A percentile compares a stretch with the other conserved stretches of the same genome.
Conservation (phyloP, 1,139 yeast genomes). For the Yamadazyma mexicana region DNA sequence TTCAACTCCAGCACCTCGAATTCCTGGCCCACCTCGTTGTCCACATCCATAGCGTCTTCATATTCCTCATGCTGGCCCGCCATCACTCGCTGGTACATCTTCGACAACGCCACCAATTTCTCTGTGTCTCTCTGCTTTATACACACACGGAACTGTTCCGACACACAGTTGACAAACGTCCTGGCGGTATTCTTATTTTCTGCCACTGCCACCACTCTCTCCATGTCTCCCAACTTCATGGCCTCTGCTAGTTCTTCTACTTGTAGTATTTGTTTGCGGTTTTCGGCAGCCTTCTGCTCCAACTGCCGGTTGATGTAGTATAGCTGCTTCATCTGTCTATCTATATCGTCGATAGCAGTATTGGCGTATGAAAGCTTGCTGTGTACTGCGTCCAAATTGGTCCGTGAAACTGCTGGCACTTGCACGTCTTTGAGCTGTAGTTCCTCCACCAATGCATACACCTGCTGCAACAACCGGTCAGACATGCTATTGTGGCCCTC, state of each 20-base stretch:
- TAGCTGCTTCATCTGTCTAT: conserved; percentile 19
- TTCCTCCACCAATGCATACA: conserved; percentile 28
- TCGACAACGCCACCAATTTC: conserved; percentile 2
- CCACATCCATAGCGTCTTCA: conserved; percentile 2
- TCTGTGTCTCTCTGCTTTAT: conserved; percentile 6
- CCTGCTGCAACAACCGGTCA: conserved; percentile 12
- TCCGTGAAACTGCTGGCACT: conserved; percentile 30
- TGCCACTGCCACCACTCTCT: conserved; percentile 5
- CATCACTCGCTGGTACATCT: conserved; percentile 6
- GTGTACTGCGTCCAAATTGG: conserved; percentile 12
- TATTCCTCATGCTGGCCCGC: conserved; percentile 1
- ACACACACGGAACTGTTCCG: conserved; percentile 5
- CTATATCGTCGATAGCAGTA: conserved; percentile 18
- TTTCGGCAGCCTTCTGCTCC: conserved; percentile 2
- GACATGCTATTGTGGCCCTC: neutral
- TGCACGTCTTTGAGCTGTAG: conserved; percentile 26
- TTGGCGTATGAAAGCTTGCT: conserved; percentile 17
- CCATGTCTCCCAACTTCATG: conserved; percentile 3
- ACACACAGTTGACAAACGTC: conserved; percentile 10
- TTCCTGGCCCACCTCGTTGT: neutral
- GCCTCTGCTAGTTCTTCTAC: conserved; percentile 6
- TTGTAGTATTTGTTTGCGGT: conserved; percentile 5
- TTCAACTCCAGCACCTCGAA: conserved; percentile 9
- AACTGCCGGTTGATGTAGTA: conserved; percentile 9
- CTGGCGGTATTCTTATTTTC: conserved; percentile 9